Evolutionary conservation across 148 eudicot genomes (phyloP).

Genomic region (Gaultheria prostrata): DNA sequence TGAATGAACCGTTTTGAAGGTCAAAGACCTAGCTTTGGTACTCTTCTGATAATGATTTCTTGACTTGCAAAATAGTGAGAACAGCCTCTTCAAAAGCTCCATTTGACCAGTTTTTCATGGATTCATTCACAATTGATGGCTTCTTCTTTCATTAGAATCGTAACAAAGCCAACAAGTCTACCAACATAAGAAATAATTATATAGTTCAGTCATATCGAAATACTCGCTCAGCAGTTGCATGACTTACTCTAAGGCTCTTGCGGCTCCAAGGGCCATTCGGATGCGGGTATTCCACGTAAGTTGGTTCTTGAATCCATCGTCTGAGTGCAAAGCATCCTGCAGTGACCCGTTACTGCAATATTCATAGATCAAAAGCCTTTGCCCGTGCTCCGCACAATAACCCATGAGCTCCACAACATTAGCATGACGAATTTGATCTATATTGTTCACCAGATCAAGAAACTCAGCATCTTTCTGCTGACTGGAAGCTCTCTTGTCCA

Average conservation of each 20-base stretch:
- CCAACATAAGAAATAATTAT: too few relatives aligned
- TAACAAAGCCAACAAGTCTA: neutral
- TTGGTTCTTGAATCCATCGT: slow-evolving; percentile 68
- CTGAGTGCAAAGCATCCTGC: slow-evolving; percentile 83
- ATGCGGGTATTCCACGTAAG: slow-evolving; percentile 83
- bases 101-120: neutral
- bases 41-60: neutral
- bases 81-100: neutral
- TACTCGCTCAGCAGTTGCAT: neutral
- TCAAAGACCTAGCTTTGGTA: slow-evolving; percentile 11
- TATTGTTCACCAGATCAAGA: slow-evolving; percentile 65
- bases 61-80: neutral
- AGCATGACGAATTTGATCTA: slow-evolving; percentile 83
- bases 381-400: slow-evolving; percentile 83
- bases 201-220: neutral
- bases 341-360: slow-evolving; percentile 75
- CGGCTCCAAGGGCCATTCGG: slow-evolving; percentile 94
- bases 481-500: slow-evolving; percentile 67
- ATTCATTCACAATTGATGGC: neutral
- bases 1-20: slow-evolving; percentile 7
- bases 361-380: slow-evolving; percentile 80
- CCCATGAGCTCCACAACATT: slow-evolving; percentile 88
- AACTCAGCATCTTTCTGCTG: slow-evolving; percentile 78
- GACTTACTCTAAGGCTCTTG: slow-evolving; percentile 94
- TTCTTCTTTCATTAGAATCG: neutral